Evolutionary conservation across 805 yeast species (phyloP).

Genomic region (Schwanniomyces vanrijiae): DNA sequence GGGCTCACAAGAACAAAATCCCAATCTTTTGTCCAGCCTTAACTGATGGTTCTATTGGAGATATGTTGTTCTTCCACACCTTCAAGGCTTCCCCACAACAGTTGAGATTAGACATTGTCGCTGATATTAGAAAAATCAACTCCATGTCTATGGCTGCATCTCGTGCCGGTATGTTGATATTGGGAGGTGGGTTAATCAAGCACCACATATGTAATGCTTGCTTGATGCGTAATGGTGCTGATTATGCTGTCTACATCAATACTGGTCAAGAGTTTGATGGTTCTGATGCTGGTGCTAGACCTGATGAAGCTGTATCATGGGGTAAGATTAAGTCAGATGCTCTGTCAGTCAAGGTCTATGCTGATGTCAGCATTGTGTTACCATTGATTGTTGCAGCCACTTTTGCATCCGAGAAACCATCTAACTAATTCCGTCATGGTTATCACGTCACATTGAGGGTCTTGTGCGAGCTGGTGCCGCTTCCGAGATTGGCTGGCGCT

Average conservation of each 20-base stretch:
- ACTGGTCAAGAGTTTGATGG: slow-evolving; percentile 99
- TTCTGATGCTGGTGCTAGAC: slow-evolving; percentile 98
- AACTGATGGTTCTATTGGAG: slow-evolving; percentile 98
- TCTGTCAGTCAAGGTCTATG: slow-evolving; percentile 84
- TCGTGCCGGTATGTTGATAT: slow-evolving; percentile 90
- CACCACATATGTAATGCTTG: slow-evolving; percentile 98
- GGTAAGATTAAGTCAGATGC: slow-evolving; percentile 98
- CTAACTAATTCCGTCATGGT: not conserved
- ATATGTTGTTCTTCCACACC: slow-evolving; percentile 98
- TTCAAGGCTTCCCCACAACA: slow-evolving; percentile 91
- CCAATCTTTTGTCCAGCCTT: slow-evolving; percentile 97
- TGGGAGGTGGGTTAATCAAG: slow-evolving; percentile 95
- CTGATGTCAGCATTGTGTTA: slow-evolving; percentile 92
- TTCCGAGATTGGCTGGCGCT: slow-evolving; percentile 2
- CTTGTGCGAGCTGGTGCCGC: not conserved
- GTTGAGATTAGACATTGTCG: slow-evolving; percentile 86
- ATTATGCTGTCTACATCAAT: slow-evolving; percentile 93
- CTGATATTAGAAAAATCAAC: slow-evolving; percentile 89
- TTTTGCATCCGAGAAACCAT: slow-evolving; percentile 58
- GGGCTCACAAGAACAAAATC: slow-evolving; percentile 97
- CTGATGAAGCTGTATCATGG: slow-evolving; percentile 99
- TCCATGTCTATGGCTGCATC: slow-evolving; percentile 94
- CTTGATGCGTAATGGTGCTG: slow-evolving; percentile 99
- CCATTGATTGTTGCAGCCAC: slow-evolving; percentile 98
- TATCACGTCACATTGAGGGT: not conserved